These are phyloP conservation scores for Ceratocystis smalleyi DNA, from an alignment of 2,329 filamentous ascomycete species.

Conservation along the genomic window DNA sequence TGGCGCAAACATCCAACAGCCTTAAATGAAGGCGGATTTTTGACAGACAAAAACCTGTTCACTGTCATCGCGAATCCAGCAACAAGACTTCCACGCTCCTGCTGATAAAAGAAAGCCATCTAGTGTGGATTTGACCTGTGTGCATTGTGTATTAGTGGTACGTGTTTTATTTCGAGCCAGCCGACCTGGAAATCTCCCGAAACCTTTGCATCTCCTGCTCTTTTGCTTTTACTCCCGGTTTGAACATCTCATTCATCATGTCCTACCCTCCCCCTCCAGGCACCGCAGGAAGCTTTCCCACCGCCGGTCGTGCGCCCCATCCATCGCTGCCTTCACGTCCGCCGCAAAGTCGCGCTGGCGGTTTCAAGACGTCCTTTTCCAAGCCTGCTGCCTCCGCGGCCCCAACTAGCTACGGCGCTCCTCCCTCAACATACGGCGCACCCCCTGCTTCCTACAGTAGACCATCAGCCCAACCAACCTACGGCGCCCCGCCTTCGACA, in stretches of 20 bases:
- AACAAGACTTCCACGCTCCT: no score
- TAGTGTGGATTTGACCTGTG: neutral
- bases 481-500: conserved; percentile 31
- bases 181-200: neutral
- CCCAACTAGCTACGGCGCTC: conserved; percentile 25
- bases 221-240: neutral
- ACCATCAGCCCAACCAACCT: conserved; percentile 24
- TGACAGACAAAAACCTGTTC: neutral
- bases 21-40: neutral
- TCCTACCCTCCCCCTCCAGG: conserved; percentile 78
- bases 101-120: no score
- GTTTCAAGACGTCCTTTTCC: conserved; percentile 38
- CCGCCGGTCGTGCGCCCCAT: conserved; percentile 23
- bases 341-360: conserved; percentile 39
- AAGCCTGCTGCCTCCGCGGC: conserved; percentile 23
- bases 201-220: neutral
- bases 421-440: conserved; percentile 10
- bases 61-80: no score
- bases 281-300: conserved; percentile 33
- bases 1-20: neutral
- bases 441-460: conserved; percentile 6
- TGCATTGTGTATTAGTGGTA: neutral
- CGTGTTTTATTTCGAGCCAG: neutral
- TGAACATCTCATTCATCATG: conserved; percentile 49
- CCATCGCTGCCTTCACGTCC: conserved; percentile 65